A percentile compares a stretch with the other conserved stretches of the same genome.
These are phyloP conservation scores for Eremomyces bilateralis DNA, from an alignment of 495 filamentous ascomycete genomes.

Conservation along the genomic window DNA sequence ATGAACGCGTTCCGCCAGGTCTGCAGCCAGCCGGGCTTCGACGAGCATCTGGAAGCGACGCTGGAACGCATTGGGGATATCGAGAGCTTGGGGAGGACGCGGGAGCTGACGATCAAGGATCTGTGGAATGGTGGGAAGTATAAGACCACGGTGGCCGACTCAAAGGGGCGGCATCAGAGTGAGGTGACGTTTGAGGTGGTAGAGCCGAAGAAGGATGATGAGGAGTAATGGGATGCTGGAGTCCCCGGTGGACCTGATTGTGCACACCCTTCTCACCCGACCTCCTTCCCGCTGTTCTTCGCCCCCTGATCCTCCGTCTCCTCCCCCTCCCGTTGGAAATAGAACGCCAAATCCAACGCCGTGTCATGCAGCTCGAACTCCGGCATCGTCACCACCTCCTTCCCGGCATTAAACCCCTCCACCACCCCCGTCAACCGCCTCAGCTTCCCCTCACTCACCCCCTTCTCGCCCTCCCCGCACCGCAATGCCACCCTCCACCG, in stretches of 20 bases:
- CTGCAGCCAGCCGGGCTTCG: slow-evolving; percentile 48
- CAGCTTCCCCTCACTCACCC: neutral
- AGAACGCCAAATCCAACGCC: too few relatives aligned
- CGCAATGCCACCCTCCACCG: neutral
- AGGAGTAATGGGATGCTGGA: slow-evolving; percentile 2
- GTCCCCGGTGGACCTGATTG: too few relatives aligned
- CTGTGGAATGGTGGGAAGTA: slow-evolving; percentile 61
- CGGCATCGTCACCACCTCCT: neutral
- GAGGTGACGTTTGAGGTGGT: slow-evolving; percentile 17
- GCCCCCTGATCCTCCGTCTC: too few relatives aligned
- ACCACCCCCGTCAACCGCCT: neutral
- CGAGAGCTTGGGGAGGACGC: slow-evolving; percentile 77
- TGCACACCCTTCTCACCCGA: too few relatives aligned
- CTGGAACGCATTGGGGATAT: slow-evolving; percentile 69
- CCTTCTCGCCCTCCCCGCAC: neutral
- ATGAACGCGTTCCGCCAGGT: slow-evolving; percentile 75
- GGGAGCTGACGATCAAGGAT: slow-evolving; percentile 79
- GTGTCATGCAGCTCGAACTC: too few relatives aligned
- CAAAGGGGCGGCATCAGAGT: slow-evolving; percentile 21
- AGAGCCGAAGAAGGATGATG: slow-evolving; percentile 12
- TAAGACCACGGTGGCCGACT: slow-evolving; percentile 34
- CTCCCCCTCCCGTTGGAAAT: too few relatives aligned
- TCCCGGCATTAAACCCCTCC: neutral
- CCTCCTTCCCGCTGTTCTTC: too few relatives aligned
- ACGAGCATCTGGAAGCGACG: slow-evolving; percentile 60